Conservation (phyloP, 805 yeast species). For the Metschnikowia peoriensis region DNA sequence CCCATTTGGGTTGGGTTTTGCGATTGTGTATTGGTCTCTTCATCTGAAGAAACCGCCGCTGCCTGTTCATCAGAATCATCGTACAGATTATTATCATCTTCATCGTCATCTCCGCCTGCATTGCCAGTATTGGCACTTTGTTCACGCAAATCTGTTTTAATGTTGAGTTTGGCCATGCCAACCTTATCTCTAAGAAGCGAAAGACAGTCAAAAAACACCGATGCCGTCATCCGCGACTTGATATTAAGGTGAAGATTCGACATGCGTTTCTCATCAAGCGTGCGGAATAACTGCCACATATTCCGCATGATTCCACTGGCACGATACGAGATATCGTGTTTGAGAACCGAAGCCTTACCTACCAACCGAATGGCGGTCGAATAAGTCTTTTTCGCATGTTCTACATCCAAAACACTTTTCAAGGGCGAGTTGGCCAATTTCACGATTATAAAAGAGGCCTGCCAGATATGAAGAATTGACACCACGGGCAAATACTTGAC, state of each 20-base stretch:
- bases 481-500: constrained; percentile 82
- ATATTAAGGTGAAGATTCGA: constrained; percentile 51
- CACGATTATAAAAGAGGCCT: constrained; percentile 81
- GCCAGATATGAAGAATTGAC: constrained; percentile 83
- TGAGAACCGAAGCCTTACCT: constrained; percentile 76
- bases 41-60: constrained; percentile 14
- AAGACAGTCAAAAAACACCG: constrained; percentile 87
- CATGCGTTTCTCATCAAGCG: constrained; percentile 54
- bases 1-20: constrained; percentile 5
- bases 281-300: constrained; percentile 84
- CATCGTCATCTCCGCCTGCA: constrained; percentile 28
- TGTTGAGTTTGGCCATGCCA: constrained; percentile 71
- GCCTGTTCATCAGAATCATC: constrained; percentile 22
- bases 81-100: constrained; percentile 14
- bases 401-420: constrained; percentile 62
- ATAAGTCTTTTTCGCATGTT: constrained; percentile 68
- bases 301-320: constrained; percentile 92
- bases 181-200: constrained; percentile 83
- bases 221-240: constrained; percentile 85
- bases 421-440: constrained; percentile 76
- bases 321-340: constrained; percentile 90
- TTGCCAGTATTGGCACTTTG: constrained; percentile 23
- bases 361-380: constrained; percentile 66
- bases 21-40: constrained; percentile 19
- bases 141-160: constrained; percentile 25